Conservation (phyloP, 495 filamentous ascomycete species). For the Podospora didyma region DNA sequence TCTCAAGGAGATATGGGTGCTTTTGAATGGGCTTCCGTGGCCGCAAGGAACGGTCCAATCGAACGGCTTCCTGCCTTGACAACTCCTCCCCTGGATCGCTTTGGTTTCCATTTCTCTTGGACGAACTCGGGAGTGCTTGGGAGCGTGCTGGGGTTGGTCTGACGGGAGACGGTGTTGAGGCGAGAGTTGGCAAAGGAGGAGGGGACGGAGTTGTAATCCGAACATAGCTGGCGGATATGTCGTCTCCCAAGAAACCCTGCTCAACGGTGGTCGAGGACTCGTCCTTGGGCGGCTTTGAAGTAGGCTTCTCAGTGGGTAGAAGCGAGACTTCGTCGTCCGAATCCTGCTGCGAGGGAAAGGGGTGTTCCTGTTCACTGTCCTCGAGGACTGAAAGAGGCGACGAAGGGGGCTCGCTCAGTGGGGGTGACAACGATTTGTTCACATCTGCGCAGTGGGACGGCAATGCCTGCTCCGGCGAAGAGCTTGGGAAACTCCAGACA, state of each 20-base stretch:
- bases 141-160: not conserved
- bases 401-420: not conserved
- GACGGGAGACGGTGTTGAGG: not conserved
- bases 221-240: slow-evolving; percentile 15
- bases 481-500: slow-evolving; percentile 19
- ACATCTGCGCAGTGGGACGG: not conserved
- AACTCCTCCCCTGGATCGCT: slow-evolving; percentile 13
- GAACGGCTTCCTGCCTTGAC: slow-evolving; percentile 15
- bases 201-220: slow-evolving; percentile 2
- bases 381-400: not conserved
- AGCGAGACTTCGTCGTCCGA: not conserved
- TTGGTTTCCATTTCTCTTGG: not conserved
- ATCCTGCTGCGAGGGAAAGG: not conserved
- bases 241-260: slow-evolving; percentile 5
- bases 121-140: not conserved
- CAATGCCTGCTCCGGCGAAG: slow-evolving; percentile 3
- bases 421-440: not conserved
- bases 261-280: not conserved
- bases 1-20: slow-evolving; percentile 67
- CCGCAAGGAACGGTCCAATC: slow-evolving; percentile 48
- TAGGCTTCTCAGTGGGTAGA: too few species aligned
- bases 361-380: not conserved
- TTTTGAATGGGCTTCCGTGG: slow-evolving; percentile 72
- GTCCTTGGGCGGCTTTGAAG: too few species aligned
- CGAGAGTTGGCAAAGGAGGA: slow-evolving; percentile 1